These are phyloP conservation scores for Bombardia bombarda DNA, from an alignment of 495 filamentous ascomycete genomes.

Conservation along the genomic window DNA sequence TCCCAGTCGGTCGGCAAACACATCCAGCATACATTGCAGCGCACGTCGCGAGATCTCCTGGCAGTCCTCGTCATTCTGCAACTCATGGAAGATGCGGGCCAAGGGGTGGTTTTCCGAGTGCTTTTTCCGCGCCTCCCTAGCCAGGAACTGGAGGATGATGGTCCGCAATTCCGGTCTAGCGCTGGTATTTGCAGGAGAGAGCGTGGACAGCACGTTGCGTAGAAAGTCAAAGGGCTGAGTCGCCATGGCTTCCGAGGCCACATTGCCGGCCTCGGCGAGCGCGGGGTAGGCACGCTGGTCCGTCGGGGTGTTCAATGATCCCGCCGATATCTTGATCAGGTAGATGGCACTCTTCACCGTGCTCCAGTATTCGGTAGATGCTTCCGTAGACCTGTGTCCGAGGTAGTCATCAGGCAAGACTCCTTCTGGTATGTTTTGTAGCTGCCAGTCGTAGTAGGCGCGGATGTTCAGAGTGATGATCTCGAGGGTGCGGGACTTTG, in stretches of 20 bases:
- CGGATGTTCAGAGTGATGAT: constrained; percentile 20
- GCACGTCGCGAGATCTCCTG: constrained; percentile 24
- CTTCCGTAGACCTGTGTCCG: constrained; percentile 9
- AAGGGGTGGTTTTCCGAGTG: constrained; percentile 22
- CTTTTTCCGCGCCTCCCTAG: constrained; percentile 17
- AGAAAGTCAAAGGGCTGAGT: constrained; percentile 25
- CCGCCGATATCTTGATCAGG: constrained; percentile 21
- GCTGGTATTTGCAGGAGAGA: constrained; percentile 22
- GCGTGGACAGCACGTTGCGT: constrained; percentile 23
- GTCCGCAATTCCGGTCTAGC: constrained; percentile 21
- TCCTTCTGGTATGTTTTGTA: constrained; percentile 17
- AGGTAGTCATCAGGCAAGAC: constrained; percentile 23
- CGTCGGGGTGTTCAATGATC: constrained; percentile 8
- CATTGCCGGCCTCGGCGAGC: constrained; percentile 15
- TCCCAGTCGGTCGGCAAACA: constrained; percentile 20
- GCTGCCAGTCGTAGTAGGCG: constrained; percentile 25
- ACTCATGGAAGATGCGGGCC: constrained; percentile 19
- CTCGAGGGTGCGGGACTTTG: constrained; percentile 15
- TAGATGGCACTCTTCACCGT: constrained; percentile 25
- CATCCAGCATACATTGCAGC: constrained; percentile 27
- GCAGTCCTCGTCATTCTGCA: constrained; percentile 18
- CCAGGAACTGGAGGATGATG: constrained; percentile 20
- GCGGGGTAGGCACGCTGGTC: constrained; percentile 20
- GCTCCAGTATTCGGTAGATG: constrained; percentile 21
- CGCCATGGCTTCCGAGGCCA: constrained; percentile 21